phyloP scores from a whole-genome alignment of 768 basidiomycete species.

The Candolleomyces aberdarensis region DNA sequence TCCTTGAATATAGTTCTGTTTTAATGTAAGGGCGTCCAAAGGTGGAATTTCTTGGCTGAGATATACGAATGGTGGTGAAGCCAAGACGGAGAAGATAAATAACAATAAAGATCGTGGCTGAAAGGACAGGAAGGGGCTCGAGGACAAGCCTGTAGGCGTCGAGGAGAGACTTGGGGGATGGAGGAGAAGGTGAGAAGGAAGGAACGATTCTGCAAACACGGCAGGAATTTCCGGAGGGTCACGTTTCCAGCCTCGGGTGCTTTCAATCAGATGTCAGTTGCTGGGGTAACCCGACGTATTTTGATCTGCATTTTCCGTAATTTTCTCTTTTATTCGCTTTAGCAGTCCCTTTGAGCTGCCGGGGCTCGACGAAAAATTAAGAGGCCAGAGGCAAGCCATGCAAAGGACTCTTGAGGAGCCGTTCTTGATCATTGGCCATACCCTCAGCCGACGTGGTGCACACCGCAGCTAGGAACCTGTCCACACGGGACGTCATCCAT shows the following conservation, averaged over 20 bases:
- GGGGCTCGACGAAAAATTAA: neutral
- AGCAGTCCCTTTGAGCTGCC: neutral
- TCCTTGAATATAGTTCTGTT: neutral
- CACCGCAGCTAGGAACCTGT: no score
- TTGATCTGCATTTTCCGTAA: neutral
- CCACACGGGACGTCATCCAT: no score
- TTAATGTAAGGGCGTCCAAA: neutral
- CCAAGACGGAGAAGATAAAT: neutral
- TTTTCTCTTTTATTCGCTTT: neutral
- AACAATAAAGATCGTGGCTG: neutral
- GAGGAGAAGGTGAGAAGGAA: neutral
- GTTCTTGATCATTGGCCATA: no score
- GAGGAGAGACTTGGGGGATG: neutral
- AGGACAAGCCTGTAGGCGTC: neutral
- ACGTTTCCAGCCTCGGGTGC: neutral
- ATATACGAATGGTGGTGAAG: no score
- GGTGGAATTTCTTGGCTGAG: neutral
- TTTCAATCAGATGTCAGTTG: neutral
- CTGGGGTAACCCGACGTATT: neutral
- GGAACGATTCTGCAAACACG: neutral
- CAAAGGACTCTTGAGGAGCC: no score
- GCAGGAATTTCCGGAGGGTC: neutral
- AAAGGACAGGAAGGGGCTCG: neutral
- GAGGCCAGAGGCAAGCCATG: no score
- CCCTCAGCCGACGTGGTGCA: no score